Evolutionary conservation across 371 early-diverging fungal genomes (phyloP), one percentile per base, ranked within the genome.

Genomic region (Mucor piriformis): DNA sequence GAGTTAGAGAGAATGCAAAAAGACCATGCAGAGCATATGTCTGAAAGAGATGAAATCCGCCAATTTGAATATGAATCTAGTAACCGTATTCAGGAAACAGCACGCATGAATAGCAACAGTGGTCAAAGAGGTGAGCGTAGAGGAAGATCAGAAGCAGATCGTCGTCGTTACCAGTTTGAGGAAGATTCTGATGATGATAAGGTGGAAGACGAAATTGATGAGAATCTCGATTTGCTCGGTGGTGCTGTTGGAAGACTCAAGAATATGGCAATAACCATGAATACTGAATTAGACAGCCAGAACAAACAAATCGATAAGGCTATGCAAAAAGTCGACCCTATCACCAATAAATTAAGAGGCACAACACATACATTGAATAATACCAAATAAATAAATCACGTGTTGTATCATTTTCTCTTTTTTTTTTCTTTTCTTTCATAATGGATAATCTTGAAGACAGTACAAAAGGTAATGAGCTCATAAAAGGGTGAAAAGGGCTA

Each of bases 191-290:
- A 89, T 52, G 90, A 90, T 57, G 82, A 86, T 53, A 81, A 77
- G 2, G 54, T 84, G n/a, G 95, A 94, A 72, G 77, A 86, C 57
- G 94, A 94, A 63, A 88, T 94, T 63, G 88, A 94, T 69, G 49
- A 62, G 8, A 94, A 94, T 65, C 58, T 94, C 67, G 86, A 89
- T 64, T 64, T 84, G 58, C 73, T 94, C 32, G 79, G 87, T 32
- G 70, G 67, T 50, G 82, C 86, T 13, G 62, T 90, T n/a, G 72
- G 77, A 11, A 63, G 88, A 40, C 70, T 94, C 48, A 90, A 88
- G 79, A 82, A 87, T 66, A 85, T 88, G 82, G 88, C 92, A 15
- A 46, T 81, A 25, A 77, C 88, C 49, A 93, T 92, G 86, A 84
- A 84, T 57, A 69, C 73, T 3, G 93, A 92, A 69, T 72, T 94